phyloP scores from a whole-genome alignment of 192 early-diverging fungal genomes.

The Geranomyces variabilis region DNA sequence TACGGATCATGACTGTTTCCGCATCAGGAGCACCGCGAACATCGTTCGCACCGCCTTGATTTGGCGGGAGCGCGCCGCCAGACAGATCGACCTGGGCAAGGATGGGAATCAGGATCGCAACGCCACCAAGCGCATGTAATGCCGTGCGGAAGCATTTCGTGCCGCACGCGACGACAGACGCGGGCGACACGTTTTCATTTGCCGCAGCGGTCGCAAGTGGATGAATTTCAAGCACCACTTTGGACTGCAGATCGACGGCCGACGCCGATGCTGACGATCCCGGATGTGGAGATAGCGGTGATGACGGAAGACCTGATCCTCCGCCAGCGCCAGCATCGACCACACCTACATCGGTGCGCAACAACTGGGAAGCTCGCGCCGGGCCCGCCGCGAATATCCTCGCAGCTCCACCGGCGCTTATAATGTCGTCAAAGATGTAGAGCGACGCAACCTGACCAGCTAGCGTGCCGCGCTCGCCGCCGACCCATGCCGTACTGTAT shows the following conservation, averaged over 20 bases:
- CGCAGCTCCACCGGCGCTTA: constrained; percentile 17
- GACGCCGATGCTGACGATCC: constrained; percentile 23
- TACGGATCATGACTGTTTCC: background rate
- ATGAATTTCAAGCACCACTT: background rate
- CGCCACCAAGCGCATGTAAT: constrained; percentile 49
- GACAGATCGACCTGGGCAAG: constrained; percentile 44
- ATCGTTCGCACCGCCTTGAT: background rate
- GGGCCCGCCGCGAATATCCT: constrained; percentile 35
- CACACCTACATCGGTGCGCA: background rate
- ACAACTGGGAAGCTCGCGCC: constrained; percentile 33
- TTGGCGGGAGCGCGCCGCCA: background rate
- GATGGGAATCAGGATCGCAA: constrained; percentile 47
- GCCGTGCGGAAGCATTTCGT: constrained; percentile 44
- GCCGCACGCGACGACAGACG: constrained; percentile 37
- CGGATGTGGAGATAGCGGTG: constrained; percentile 28
- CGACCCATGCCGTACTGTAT: constrained; percentile 34
- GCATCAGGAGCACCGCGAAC: background rate
- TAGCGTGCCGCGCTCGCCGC: constrained; percentile 20
- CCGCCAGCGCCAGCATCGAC: background rate
- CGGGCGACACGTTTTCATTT: background rate
- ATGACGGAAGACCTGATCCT: background rate
- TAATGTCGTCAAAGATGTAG: constrained; percentile 44
- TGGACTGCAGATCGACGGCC: background rate
- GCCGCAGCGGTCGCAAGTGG: constrained; percentile 1
- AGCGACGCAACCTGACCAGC: constrained; percentile 43